Percentiles rank a stretch among this genome's conserved stretches.
Conservation (phyloP, 352 stramenopile species). For the Pythium periplocum region DNA sequence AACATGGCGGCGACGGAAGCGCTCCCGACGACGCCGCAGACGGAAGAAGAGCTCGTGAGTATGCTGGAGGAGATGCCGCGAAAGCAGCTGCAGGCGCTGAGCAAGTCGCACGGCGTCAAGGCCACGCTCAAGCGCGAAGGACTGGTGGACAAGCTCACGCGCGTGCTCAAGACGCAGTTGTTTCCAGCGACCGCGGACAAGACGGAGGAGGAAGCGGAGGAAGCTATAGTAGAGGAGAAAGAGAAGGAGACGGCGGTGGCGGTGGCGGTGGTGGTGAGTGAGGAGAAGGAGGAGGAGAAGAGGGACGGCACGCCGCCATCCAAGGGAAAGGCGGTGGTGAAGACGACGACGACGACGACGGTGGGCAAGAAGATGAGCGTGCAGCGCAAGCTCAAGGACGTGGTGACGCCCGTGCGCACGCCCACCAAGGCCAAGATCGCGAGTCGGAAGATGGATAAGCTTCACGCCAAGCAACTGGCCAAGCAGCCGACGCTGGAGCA, state of each 20-base stretch:
- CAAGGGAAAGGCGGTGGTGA: no score
- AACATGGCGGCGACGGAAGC: slow-evolving; percentile 5
- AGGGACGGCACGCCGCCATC: neutral
- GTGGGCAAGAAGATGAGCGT: neutral
- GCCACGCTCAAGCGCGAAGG: slow-evolving; percentile 22
- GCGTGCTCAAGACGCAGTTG: slow-evolving; percentile 5
- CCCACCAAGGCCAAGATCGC: slow-evolving; percentile 6
- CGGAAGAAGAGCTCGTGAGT: slow-evolving; percentile 8
- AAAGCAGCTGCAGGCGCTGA: slow-evolving; percentile 15
- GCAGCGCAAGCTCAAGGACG: slow-evolving; percentile 1
- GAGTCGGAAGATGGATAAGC: slow-evolving; percentile 15
- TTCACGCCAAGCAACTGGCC: slow-evolving; percentile 16
- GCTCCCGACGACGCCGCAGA: slow-evolving; percentile 2
- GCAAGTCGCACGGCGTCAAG: slow-evolving; percentile 18
- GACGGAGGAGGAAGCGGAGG: neutral
- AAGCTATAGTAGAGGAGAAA: neutral
- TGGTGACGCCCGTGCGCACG: slow-evolving; percentile 6
- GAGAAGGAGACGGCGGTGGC: neutral
- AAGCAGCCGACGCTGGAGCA: slow-evolving; percentile 19
- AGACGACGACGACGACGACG: slow-evolving; percentile 4
- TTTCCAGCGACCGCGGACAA: slow-evolving; percentile 2
- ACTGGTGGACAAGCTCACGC: slow-evolving; percentile 14
- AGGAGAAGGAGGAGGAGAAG: neutral
- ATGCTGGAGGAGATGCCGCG: slow-evolving; percentile 14
- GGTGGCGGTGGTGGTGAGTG: neutral